Conservation (phyloP, 495 filamentous ascomycete species). For the Neurospora pannonica region DNA sequence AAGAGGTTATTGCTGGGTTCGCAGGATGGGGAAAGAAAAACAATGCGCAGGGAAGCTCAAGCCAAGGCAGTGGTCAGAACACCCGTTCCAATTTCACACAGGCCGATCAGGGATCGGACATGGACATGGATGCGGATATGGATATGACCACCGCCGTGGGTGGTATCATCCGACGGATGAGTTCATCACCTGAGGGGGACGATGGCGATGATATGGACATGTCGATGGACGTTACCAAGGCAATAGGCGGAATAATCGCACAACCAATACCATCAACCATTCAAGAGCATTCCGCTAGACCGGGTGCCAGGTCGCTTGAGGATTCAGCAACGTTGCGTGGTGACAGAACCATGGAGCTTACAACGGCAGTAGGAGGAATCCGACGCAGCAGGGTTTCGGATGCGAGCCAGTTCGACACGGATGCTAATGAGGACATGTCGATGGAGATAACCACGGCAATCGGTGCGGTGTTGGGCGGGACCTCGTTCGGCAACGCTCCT, state of each 20-base stretch:
- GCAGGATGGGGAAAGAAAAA: conserved; percentile 35
- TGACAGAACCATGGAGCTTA: conserved; percentile 73
- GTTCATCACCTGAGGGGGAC: conserved; percentile 19
- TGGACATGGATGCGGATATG: conserved; percentile 43
- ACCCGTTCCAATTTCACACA: conserved; percentile 2
- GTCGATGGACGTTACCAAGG: conserved; percentile 79
- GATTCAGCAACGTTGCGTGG: conserved; percentile 19
- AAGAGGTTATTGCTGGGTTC: conserved; percentile 65
- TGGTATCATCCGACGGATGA: conserved; percentile 38
- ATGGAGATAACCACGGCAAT: conserved; percentile 75
- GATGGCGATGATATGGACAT: conserved; percentile 63
- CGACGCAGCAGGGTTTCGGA: conserved; percentile 15
- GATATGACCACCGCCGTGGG: conserved; percentile 49
- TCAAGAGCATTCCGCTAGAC: conserved; percentile 13
- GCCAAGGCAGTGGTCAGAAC: conserved; percentile 7
- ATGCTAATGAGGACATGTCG: conserved; percentile 58
- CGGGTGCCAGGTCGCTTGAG: conserved; percentile 1
- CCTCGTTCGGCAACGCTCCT: conserved; percentile 15
- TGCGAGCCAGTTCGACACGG: conserved; percentile 19
- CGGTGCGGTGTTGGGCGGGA: conserved; percentile 49
- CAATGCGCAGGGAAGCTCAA: conserved; percentile 3
- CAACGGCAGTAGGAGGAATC: conserved; percentile 62
- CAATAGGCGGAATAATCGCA: conserved; percentile 72
- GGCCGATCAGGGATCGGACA: conserved; percentile 20
- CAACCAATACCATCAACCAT: conserved; percentile 22